A percentile compares a stretch with the other conserved stretches of the same genome.
These are phyloP conservation scores for Hebeloma cylindrosporum DNA, from an alignment of 768 basidiomycete species.

Conservation along the genomic window DNA sequence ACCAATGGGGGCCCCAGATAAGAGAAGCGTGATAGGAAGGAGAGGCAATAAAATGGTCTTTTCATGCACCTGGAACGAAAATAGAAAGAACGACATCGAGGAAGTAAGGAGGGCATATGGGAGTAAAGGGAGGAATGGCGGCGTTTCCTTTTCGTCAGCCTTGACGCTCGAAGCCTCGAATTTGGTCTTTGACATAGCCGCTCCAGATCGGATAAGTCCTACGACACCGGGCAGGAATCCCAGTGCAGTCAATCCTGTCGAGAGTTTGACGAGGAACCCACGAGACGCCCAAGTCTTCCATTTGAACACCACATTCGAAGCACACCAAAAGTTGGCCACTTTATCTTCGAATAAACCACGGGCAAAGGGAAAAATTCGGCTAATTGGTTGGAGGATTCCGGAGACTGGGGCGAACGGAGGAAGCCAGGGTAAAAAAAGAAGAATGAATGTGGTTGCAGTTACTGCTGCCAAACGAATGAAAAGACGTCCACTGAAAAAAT, in stretches of 20 bases:
- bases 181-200: conserved; percentile 8
- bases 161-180: background rate
- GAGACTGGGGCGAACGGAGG: conserved; percentile 57
- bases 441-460: conserved; percentile 59
- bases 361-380: conserved; percentile 87
- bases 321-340: conserved; percentile 98
- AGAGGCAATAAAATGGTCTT: conserved; percentile 88
- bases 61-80: conserved; percentile 97
- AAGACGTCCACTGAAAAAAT: conserved; percentile 37
- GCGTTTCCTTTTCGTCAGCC: conserved; percentile 27
- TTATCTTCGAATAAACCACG: conserved; percentile 94
- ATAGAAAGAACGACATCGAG: conserved; percentile 92
- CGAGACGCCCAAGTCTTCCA: conserved; percentile 63
- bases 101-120: conserved; percentile 79
- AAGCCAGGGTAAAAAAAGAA: conserved; percentile 81
- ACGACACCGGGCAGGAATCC: conserved; percentile 68
- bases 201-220: conserved; percentile 39
- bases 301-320: conserved; percentile 84
- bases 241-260: conserved; percentile 62
- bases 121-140: conserved; percentile 63
- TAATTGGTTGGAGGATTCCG: conserved; percentile 61
- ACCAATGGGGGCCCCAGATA: conserved; percentile 53
- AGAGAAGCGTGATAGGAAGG: conserved; percentile 77
- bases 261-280: conserved; percentile 58
- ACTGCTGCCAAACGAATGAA: conserved; percentile 67